phyloP scores from a whole-genome alignment of 306 rosid genomes.

The Benincasa hispida region DNA sequence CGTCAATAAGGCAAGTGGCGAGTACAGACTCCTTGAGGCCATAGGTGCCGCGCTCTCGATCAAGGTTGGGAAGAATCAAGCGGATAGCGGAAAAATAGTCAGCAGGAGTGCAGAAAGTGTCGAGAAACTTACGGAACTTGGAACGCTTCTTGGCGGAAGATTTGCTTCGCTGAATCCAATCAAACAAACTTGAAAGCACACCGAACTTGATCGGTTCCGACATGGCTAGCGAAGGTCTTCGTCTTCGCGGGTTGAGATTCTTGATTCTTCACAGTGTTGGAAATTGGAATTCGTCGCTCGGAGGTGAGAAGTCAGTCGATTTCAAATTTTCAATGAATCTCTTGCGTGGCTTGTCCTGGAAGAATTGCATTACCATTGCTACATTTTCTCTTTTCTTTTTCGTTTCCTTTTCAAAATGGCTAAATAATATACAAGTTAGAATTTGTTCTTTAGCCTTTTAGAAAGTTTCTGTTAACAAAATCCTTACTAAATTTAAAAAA shows the following conservation, averaged over 20 bases:
- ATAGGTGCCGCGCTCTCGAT: conserved; percentile 73
- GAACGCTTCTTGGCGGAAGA: conserved; percentile 61
- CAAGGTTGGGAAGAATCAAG: conserved; percentile 67
- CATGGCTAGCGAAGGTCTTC: conserved; percentile 8
- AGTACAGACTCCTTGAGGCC: conserved; percentile 90
- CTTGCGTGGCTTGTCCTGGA: background rate
- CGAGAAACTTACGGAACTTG: conserved; percentile 79
- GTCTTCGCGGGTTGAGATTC: background rate
- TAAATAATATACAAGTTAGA: too few relatives aligned
- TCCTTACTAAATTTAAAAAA: too few relatives aligned
- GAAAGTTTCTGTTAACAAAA: too few relatives aligned
- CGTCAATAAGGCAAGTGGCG: conserved; percentile 76
- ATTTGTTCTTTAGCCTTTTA: too few relatives aligned
- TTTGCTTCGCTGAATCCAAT: conserved; percentile 69
- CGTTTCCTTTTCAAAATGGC: too few relatives aligned
- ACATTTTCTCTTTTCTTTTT: too few relatives aligned
- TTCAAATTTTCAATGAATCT: background rate
- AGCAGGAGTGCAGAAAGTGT: conserved; percentile 45
- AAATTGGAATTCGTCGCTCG: background rate
- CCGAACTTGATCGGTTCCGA: conserved; percentile 49
- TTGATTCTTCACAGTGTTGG: background rate
- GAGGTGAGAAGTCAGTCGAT: background rate
- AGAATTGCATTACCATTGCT: background rate
- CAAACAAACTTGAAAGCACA: conserved; percentile 62
- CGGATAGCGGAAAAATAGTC: conserved; percentile 62